A percentile compares a stretch with the other conserved stretches of the same genome.
Conservation (phyloP, 768 basidiomycete genomes). For the Galerina sulciceps region DNA sequence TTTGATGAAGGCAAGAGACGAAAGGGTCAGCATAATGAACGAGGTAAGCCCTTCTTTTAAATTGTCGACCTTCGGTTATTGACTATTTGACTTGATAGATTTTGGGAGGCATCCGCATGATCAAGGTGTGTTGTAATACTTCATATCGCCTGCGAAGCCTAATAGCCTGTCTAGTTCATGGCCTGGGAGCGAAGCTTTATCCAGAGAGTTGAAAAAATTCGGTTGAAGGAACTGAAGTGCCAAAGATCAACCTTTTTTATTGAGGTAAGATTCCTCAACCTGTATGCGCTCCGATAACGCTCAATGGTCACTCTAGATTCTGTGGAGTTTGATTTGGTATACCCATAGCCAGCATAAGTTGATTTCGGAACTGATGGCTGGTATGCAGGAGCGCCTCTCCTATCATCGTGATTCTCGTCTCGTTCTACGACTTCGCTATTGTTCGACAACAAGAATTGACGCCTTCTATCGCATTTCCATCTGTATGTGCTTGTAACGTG, state of each 20-base stretch:
- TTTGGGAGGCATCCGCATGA: background rate
- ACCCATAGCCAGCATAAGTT: background rate
- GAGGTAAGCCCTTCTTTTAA: conserved; percentile 48
- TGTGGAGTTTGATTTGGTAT: background rate
- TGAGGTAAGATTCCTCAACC: conserved; percentile 14
- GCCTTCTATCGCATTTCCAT: conserved; percentile 84
- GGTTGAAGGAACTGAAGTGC: conserved; percentile 64
- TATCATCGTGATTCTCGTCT: conserved; percentile 60
- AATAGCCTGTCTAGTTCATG: conserved; percentile 39
- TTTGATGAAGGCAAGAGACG: background rate
- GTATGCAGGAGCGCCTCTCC: conserved; percentile 62
- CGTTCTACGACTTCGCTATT: conserved; percentile 75
- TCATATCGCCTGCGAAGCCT: too few species aligned
- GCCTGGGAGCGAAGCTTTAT: conserved; percentile 75
- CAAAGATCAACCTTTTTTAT: conserved; percentile 39
- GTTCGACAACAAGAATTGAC: conserved; percentile 69
- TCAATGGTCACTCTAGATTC: background rate
- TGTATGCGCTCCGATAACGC: background rate
- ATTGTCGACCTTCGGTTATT: background rate
- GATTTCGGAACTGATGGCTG: too few species aligned
- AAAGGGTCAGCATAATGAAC: conserved; percentile 41
- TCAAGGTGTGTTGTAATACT: background rate
- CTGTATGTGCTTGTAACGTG: conserved; percentile 32
- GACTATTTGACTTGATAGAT: background rate
- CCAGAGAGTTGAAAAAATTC: conserved; percentile 53